Evolutionary conservation across 192 early-diverging fungal species (phyloP), one percentile per base, ranked within the genome.

Genomic region (Entomortierella lignicola): DNA sequence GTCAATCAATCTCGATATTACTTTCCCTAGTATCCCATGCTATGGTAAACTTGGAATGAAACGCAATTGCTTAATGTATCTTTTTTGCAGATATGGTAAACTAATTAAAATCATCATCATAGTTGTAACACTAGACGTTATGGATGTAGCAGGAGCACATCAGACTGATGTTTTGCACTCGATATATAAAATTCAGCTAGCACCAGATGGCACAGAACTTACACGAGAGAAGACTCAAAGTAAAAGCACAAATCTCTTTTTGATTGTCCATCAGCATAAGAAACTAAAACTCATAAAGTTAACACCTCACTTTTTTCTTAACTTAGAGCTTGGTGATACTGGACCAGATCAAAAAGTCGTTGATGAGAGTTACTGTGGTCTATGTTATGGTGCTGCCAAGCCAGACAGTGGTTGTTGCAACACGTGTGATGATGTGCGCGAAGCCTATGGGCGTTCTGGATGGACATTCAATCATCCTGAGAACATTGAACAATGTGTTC

Each of bases 91-190:
- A 37, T n/a, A 37, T 37, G 34, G 10, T 10, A 10, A 37, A 37
- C 44, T 47, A 15, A 47, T 15, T 15, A 11, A 12, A 47, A 20
- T 20, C 4, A 20, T 47, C 4, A 4, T 12, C 12, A 47, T 47
- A 92, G 91, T 98, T 18, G 83, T 99, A 55, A 94, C 91, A 59
- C 84, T 98, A 51, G 97, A 98, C 79, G 93, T 98, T 4, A 96
- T 98, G 93, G 98, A 98, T 80, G 91, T 94, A 17, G 88, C 95
- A 29, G 95, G 97, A 30, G 94, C 94, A 75, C 91, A 95, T 75
- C 91, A 96, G 61, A 92, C 89, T 71, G 94, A 92, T 70, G 82
- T 93, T 51, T 83, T 84, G n/a, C 92, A 94, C 81, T 86, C 90
- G 51, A 88, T 98, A 21, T 91, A 89, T 65, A 97, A 97, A 71